phyloP scores from a whole-genome alignment of 140 eudicot species.

The Stevia rebaudiana region DNA sequence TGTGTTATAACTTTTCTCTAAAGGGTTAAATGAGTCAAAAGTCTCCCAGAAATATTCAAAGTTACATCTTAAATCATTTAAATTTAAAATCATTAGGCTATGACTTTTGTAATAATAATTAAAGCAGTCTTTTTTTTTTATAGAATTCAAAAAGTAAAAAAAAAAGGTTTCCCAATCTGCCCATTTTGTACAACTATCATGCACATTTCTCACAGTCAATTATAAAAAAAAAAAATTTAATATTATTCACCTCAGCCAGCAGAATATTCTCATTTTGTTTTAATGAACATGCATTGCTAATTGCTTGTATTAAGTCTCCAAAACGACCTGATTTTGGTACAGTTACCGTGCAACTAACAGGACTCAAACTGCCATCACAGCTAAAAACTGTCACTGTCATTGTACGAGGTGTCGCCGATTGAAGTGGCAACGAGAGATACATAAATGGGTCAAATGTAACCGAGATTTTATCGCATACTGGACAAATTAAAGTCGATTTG shows the following conservation, averaged over 20 bases:
- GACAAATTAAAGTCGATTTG: constrained; percentile 93
- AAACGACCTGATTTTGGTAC: constrained; percentile 94
- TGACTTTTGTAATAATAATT: background rate
- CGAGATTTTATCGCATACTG: constrained; percentile 75
- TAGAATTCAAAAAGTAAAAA: background rate
- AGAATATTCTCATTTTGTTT: constrained; percentile 79
- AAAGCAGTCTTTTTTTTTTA: background rate
- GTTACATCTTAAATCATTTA: background rate
- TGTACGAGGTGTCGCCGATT: constrained; percentile 67
- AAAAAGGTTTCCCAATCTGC: too few relatives aligned
- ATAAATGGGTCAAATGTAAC: constrained; percentile 97
- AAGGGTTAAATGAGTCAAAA: background rate
- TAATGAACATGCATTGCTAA: constrained; percentile 58
- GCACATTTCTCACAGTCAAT: too few relatives aligned
- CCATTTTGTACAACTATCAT: too few relatives aligned
- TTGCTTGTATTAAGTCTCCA: constrained; percentile 76
- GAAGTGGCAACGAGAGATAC: constrained; percentile 96
- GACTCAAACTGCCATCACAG: constrained; percentile 79
- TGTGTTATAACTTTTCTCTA: constrained; percentile 1
- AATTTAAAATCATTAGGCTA: background rate
- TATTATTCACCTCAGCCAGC: constrained; percentile 76
- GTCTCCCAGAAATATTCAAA: background rate
- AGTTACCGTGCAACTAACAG: constrained; percentile 66
- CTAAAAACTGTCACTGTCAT: constrained; percentile 87
- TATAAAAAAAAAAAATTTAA: too few relatives aligned